phyloP scores from a whole-genome alignment of 2,329 filamentous ascomycete species.

The Monosporascus sp. region DNA sequence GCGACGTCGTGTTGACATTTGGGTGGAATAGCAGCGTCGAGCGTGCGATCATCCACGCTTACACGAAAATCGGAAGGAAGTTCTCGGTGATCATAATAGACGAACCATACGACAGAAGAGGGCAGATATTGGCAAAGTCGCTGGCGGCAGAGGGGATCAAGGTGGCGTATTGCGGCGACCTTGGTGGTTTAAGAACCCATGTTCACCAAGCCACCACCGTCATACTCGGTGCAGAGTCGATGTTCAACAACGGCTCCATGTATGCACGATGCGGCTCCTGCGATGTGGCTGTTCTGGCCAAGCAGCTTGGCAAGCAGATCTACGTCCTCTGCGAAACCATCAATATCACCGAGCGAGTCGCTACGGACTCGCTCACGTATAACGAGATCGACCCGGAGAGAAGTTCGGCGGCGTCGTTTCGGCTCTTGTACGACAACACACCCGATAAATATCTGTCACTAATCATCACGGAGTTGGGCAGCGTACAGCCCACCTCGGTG shows the following conservation, averaged over 20 bases:
- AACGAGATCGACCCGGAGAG: conserved; percentile 83
- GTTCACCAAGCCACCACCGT: conserved; percentile 64
- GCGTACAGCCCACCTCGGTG: conserved; percentile 79
- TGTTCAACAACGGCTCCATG: conserved; percentile 91
- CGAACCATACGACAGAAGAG: conserved; percentile 50
- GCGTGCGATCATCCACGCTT: conserved; percentile 70
- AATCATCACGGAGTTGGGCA: conserved; percentile 88
- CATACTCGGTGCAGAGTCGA: conserved; percentile 83
- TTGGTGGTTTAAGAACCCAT: conserved; percentile 70
- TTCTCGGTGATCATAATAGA: conserved; percentile 87
- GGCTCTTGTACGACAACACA: conserved; percentile 87
- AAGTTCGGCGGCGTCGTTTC: conserved; percentile 50
- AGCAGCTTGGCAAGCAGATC: conserved; percentile 70
- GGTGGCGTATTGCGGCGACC: conserved; percentile 72
- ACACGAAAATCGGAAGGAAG: conserved; percentile 57
- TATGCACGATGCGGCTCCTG: conserved; percentile 86
- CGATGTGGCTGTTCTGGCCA: conserved; percentile 77
- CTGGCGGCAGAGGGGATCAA: conserved; percentile 64
- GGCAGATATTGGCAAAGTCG: conserved; percentile 59
- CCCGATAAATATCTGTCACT: conserved; percentile 80
- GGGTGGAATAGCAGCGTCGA: conserved; percentile 83
- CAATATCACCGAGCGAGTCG: conserved; percentile 84
- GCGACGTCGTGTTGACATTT: conserved; percentile 81
- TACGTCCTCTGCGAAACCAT: conserved; percentile 90
- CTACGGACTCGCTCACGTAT: conserved; percentile 85